A percentile compares a stretch with the other conserved stretches of the same genome.
Conservation (phyloP, 805 yeast genomes). For the Henningerozyma blattae region DNA sequence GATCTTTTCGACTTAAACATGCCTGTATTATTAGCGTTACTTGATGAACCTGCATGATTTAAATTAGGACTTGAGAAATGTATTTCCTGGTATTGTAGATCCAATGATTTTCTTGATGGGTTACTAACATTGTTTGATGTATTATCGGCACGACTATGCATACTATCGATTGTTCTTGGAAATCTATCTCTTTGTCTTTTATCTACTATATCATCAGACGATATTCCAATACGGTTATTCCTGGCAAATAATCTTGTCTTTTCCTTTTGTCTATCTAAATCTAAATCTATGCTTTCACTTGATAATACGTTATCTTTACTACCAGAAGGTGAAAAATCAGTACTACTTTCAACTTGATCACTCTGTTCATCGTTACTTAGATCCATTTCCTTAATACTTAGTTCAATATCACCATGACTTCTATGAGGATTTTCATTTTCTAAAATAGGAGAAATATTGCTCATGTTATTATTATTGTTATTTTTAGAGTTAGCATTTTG, state of each 20-base stretch:
- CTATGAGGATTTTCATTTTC: background rate
- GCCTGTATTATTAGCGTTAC: too few species aligned
- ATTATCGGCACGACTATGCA: background rate
- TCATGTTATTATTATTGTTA: too few species aligned
- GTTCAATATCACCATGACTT: background rate
- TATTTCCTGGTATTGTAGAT: constrained; percentile 16
- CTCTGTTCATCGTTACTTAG: background rate
- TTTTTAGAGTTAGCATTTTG: background rate
- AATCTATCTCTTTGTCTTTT: too few species aligned
- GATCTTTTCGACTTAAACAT: too few species aligned
- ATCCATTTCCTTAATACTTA: background rate
- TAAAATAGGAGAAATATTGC: too few species aligned
- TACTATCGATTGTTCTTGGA: too few species aligned
- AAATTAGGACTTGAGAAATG: constrained; percentile 6
- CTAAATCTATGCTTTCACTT: constrained; percentile 19
- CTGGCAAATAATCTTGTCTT: too few species aligned
- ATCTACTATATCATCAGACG: too few species aligned
- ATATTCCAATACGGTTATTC: too few species aligned
- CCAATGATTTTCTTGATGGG: constrained; percentile 12
- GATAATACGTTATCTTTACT: constrained; percentile 13
- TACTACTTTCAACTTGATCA: background rate
- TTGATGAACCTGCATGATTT: background rate
- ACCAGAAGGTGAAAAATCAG: background rate
- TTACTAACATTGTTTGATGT: too few species aligned
- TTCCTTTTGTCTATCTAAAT: constrained; percentile 6